Conservation (phyloP, 2,329 filamentous ascomycete genomes). For the Stagonosporopsis cucurbitacearum region DNA sequence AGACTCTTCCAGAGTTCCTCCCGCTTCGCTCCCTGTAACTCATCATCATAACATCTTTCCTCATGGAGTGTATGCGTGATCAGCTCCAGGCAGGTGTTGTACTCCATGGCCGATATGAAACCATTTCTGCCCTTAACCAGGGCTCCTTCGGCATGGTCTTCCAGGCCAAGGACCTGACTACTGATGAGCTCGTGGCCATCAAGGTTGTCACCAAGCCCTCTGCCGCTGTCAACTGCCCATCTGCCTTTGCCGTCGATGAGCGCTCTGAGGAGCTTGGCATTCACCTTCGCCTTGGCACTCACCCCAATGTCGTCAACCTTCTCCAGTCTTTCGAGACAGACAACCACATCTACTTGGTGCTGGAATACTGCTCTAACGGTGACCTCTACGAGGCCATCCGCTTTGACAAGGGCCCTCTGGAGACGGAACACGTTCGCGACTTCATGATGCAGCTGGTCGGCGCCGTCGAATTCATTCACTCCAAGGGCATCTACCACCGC, state of each 20-base stretch:
- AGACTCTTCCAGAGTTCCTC: constrained; percentile 43
- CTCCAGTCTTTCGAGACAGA: constrained; percentile 91
- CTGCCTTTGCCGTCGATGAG: constrained; percentile 78
- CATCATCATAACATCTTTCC: constrained; percentile 24
- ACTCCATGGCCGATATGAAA: constrained; percentile 88
- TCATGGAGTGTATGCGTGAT: constrained; percentile 87
- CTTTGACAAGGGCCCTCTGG: constrained; percentile 81
- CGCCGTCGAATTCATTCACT: constrained; percentile 88
- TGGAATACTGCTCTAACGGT: constrained; percentile 94
- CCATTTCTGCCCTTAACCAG: constrained; percentile 93
- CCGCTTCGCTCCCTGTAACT: constrained; percentile 32
- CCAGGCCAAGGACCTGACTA: constrained; percentile 80
- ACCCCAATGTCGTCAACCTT: constrained; percentile 93
- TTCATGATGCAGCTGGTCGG: constrained; percentile 96
- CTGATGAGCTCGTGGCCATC: constrained; percentile 84
- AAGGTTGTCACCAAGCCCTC: constrained; percentile 91
- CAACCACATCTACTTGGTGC: constrained; percentile 85
- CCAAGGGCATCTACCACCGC: constrained; percentile 89
- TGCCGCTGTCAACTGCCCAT: constrained; percentile 63
- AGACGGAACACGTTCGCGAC: constrained; percentile 94
- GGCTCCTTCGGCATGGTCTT: constrained; percentile 99
- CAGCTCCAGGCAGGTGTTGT: constrained; percentile 79
- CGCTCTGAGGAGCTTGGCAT: constrained; percentile 80
- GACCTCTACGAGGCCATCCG: constrained; percentile 98
- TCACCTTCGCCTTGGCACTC: constrained; percentile 77